Conservation (phyloP, 441 rosid genomes). For the Croton setiger region DNA sequence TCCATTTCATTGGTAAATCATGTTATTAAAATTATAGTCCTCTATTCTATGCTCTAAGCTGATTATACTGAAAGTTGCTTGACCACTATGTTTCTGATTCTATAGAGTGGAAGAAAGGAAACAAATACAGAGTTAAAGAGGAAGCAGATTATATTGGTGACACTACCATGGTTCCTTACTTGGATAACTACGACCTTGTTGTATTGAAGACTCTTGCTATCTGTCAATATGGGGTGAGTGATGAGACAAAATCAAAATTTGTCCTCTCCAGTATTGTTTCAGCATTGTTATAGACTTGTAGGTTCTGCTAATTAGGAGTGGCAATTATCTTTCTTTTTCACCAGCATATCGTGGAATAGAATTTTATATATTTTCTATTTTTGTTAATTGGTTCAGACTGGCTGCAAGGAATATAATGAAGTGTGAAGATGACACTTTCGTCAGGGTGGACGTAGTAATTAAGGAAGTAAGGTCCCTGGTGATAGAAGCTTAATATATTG, state of each 20-base stretch:
- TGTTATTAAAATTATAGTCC: not conserved
- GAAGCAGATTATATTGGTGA: constrained; percentile 86
- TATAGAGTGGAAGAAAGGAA: constrained; percentile 69
- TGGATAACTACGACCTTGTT: constrained; percentile 85
- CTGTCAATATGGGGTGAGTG: constrained; percentile 86
- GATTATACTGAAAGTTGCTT: constrained; percentile 9
- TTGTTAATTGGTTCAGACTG: constrained; percentile 44
- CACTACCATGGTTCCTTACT: constrained; percentile 76
- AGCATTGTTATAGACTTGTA: not conserved
- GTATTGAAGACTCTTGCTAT: constrained; percentile 88
- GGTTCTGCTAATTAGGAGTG: not conserved
- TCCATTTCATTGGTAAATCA: constrained; percentile 70
- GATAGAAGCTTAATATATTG: constrained; percentile 64
- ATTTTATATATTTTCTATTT: constrained; percentile 5
- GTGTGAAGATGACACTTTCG: constrained; percentile 86
- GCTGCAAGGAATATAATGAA: constrained; percentile 78
- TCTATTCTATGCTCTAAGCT: not conserved
- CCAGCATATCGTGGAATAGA: not conserved
- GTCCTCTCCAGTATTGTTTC: not conserved
- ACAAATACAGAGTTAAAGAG: constrained; percentile 67
- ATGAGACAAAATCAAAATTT: not conserved
- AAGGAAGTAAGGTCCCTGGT: constrained; percentile 51
- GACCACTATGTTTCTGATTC: constrained; percentile 8
- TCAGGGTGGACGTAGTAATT: constrained; percentile 60
- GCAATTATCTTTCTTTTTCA: not conserved